Evolutionary conservation across 106 monocot genomes (phyloP), one percentile per base, ranked within the genome.

Genomic region (Vanilla planifolia): DNA sequence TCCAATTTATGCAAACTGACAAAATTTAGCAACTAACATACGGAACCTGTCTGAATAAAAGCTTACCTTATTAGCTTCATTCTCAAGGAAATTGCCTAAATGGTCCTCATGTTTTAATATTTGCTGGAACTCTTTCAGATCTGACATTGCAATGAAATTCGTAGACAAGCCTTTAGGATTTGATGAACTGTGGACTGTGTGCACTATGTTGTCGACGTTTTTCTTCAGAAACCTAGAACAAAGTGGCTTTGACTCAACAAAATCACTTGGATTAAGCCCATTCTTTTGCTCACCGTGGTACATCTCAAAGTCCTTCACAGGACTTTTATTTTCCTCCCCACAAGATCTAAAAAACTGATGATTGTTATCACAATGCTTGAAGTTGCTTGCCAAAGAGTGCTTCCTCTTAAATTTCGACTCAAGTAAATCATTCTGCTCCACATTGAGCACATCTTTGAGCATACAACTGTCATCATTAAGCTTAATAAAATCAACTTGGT

Each of bases 381-480:
- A 41, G 14, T 41, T 51, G 37, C 43, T 59, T 9, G 6, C 2
- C 10, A 33, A 60, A 43, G 40, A 52, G n/a, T 10, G 59, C 59
- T 48, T 47, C 22, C 50, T 59, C 29, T 17, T 48, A 60, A 58
- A 44, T 8, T 58, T 67, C 33, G 35, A 25, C 20, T 33, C 3
- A 14, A 43, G 22, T 45, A 56, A 52, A 55, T 8, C 14, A 51
- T n/a, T 35, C 36, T 20, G 29, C 32, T 48, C 59, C 37, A 65
- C 16, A 51, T 51, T 43, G 1, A 65, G 36, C 3, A 63, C 76
- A 70, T 70, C 41, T 33, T 70, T 70, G 46, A 59, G 37, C 51
- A 32, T 65, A 50, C 33, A 63, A 59, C 19, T n/a, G 11, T 30
- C 33, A 20, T 37, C 48, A 61, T 25, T 27, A 17, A 9, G n/a